Evolutionary conservation across 2,329 filamentous ascomycete genomes (phyloP).

Genomic region (Pseudocercospora cruenta): DNA sequence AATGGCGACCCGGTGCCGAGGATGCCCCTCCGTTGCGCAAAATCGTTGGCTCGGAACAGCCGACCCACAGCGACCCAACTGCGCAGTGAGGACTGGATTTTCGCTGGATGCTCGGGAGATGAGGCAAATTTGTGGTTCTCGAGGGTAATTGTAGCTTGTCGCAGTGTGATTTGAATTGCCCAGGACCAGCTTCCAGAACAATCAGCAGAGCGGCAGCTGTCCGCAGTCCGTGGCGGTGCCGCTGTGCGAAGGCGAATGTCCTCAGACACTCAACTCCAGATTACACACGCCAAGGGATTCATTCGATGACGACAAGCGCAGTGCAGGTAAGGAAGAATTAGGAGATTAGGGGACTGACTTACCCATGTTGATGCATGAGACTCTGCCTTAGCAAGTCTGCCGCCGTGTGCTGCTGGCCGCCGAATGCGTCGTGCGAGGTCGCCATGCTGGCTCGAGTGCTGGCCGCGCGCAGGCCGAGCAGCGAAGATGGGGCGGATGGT

Average conservation of each 20-base stretch:
- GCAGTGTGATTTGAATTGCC: not conserved
- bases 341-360: constrained; percentile 35
- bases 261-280: not conserved
- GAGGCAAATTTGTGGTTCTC: not conserved
- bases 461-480: constrained; percentile 20
- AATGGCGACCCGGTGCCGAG: constrained; percentile 13
- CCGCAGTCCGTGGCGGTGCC: constrained; percentile 7
- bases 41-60: constrained; percentile 4
- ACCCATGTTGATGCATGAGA: constrained; percentile 57
- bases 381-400: constrained; percentile 63
- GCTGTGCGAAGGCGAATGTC: not conserved
- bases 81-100: constrained; percentile 12
- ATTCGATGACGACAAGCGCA: constrained; percentile 20
- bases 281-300: constrained; percentile 19
- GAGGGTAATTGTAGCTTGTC: not conserved
- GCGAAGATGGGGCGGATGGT: constrained; percentile 7
- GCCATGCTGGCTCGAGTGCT: constrained; percentile 45
- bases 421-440: constrained; percentile 36
- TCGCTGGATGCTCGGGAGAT: constrained; percentile 16
- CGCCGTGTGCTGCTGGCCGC: constrained; percentile 47
- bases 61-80: not conserved
- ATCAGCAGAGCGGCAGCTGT: not conserved
- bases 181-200: constrained; percentile 11
- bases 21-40: constrained; percentile 5
- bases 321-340: constrained; percentile 12